phyloP scores from a whole-genome alignment of 176 grass and related monocot genomes.

The Oryza glaberrima region DNA sequence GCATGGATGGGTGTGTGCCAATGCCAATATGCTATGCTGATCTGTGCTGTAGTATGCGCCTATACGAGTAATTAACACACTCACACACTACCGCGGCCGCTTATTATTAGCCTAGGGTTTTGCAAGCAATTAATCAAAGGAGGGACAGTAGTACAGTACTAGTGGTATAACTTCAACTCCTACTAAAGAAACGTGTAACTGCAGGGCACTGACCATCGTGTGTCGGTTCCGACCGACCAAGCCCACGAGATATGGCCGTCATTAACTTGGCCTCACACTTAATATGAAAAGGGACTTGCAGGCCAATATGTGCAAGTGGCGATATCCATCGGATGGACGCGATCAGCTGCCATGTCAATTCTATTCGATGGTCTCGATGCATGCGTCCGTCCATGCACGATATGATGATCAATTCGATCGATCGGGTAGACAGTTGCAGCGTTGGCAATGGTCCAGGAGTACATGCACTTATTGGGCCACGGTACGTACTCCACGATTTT shows the following conservation, averaged over 20 bases:
- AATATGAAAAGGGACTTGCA: slow-evolving; percentile 14
- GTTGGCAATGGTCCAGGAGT: slow-evolving; percentile 42
- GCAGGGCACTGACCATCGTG: slow-evolving; percentile 18
- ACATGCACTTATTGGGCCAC: slow-evolving; percentile 12
- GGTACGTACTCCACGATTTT: neutral
- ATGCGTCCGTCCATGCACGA: neutral
- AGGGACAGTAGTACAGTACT: slow-evolving; percentile 26
- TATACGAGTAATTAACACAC: neutral
- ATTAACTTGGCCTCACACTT: slow-evolving; percentile 43
- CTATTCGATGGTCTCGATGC: slow-evolving; percentile 45
- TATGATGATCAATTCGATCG: slow-evolving; percentile 9
- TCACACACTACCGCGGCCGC: neutral
- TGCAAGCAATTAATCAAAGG: slow-evolving; percentile 29
- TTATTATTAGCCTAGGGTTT: slow-evolving; percentile 34
- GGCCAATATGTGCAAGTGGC: neutral
- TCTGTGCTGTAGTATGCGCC: neutral
- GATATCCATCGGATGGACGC: slow-evolving; percentile 6
- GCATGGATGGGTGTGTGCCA: neutral
- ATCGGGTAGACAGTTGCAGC: neutral
- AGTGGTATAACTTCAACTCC: neutral
- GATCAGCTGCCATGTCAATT: slow-evolving; percentile 6
- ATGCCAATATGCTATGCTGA: neutral
- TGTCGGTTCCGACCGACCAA: slow-evolving; percentile 44
- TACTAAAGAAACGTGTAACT: slow-evolving; percentile 42
- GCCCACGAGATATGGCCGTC: slow-evolving; percentile 39